Base-by-base conservation (phyloP, 2,329 filamentous ascomycete genomes). In the Calonectria pauciramosa region DNA sequence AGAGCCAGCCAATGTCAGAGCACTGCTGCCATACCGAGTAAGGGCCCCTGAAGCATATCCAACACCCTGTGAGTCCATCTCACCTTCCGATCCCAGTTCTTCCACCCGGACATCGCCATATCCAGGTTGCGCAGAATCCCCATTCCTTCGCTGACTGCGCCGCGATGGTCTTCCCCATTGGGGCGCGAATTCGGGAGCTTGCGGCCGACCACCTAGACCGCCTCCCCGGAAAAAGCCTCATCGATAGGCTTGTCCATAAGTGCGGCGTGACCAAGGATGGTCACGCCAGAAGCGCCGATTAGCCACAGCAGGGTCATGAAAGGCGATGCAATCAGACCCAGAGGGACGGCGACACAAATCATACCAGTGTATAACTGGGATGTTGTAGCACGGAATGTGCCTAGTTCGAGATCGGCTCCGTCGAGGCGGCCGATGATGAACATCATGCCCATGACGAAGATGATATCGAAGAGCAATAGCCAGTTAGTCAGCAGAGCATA, bases 201-300 rank as follows among this genome's bases (percentile, higher is more conserved):
- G 97, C 97, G 96, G 96, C 95, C 96, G 97, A 99, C 96, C 96
- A 97, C 91, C 93, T 99, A 99, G 94, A 99, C 97, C 96, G 97
- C 96, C 96, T 99, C 97, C 96, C 97, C 97, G 91, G 96, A 98
- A 98, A 99, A 99, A 98, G 96, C 96, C 96, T 97, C 96, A 93
- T 99, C 97, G 90, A 99, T 98, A 74, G 96, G 96, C 92, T 98
- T 98, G 86, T 99, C 96, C 94, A 99, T 93, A 85, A 99, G 92
- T 77, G 96, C 91, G 81, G 97, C 97, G 88, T 99, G 97, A 87
- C 97, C 97, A 80, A 99, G 89, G 80, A 99, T 97, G 85, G 93
- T 95, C 85, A 98, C 95, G 85, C 95, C 96, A 81, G 94, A 96
- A 82, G 97, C 97, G 85, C 97, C 97, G 84, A 99, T 95, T 84